A percentile compares a stretch with the other conserved stretches of the same genome.
Conservation (phyloP, 495 filamentous ascomycete genomes). For the Xylaria intraflava region DNA sequence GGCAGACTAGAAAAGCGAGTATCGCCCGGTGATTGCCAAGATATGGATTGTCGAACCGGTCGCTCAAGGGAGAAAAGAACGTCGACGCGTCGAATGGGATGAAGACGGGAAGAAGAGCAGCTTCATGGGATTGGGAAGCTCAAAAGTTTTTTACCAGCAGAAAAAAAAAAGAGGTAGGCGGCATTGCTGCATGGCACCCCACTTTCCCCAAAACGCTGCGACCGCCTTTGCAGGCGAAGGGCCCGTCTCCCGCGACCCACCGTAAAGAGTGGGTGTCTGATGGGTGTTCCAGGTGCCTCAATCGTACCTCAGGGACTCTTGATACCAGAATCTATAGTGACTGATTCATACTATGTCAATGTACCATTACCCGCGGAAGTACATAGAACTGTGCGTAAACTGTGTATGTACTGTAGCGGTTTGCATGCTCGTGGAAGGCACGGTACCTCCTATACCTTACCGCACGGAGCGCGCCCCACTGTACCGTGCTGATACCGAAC, state of each 20-base stretch:
- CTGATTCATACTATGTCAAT: too few species aligned
- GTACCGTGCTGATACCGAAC: too few species aligned
- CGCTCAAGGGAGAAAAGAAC: neutral
- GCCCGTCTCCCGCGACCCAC: neutral
- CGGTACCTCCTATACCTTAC: too few species aligned
- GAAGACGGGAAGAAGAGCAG: neutral
- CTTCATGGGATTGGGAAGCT: conserved; percentile 21
- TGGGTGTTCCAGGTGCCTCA: too few species aligned
- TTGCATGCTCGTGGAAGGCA: too few species aligned
- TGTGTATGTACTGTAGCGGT: too few species aligned
- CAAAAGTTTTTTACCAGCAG: conserved; percentile 16
- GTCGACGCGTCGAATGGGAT: neutral
- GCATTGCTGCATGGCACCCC: conserved; percentile 3
- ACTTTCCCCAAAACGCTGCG: conserved; percentile 13
- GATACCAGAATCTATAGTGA: too few species aligned
- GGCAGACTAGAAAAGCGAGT: neutral
- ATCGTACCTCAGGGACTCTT: too few species aligned
- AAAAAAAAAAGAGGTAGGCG: conserved; percentile 21
- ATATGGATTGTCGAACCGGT: neutral
- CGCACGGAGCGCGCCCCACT: too few species aligned
- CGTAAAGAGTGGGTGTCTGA: too few species aligned
- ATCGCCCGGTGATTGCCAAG: neutral
- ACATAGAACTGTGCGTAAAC: too few species aligned
- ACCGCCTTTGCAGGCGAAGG: conserved; percentile 1
- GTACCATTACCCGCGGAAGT: too few species aligned